Evolutionary conservation across 192 early-diverging fungal genomes (phyloP).

Genomic region (Jimgerdemannia flammicorona): DNA sequence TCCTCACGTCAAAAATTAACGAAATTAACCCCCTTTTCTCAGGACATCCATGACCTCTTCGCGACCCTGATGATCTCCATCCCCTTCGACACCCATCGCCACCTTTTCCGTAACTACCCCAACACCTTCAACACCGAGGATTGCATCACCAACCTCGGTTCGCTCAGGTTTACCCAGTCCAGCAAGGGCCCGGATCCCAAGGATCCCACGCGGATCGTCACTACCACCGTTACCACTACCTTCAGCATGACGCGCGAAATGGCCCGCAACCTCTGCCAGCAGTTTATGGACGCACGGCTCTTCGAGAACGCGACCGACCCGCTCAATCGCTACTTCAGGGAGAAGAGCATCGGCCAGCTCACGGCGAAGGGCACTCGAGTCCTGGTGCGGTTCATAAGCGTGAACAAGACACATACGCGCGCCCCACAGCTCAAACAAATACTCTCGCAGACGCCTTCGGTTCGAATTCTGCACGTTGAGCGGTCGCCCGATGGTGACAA

Average conservation of each 20-base stretch:
- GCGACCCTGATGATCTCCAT: constrained; percentile 48
- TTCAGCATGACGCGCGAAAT: constrained; percentile 54
- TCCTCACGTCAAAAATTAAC: background rate
- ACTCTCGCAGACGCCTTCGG: constrained; percentile 2
- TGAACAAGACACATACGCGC: constrained; percentile 26
- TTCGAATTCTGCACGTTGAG: constrained; percentile 12
- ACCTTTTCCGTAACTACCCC: constrained; percentile 45
- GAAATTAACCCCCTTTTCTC: background rate
- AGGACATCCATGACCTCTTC: constrained; percentile 59
- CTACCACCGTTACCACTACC: constrained; percentile 52
- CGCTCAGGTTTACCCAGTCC: constrained; percentile 44
- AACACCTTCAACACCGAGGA: constrained; percentile 54
- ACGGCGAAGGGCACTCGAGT: constrained; percentile 49
- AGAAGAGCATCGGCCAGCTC: constrained; percentile 37
- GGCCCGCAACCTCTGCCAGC: constrained; percentile 42
- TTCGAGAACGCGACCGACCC: constrained; percentile 41
- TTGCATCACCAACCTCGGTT: constrained; percentile 42
- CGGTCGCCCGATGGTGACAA: constrained; percentile 41
- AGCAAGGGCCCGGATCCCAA: constrained; percentile 42
- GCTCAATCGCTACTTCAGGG: constrained; percentile 37
- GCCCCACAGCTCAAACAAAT: constrained; percentile 23
- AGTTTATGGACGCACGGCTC: constrained; percentile 50
- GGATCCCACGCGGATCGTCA: constrained; percentile 40
- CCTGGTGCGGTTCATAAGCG: constrained; percentile 41
- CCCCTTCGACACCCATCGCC: constrained; percentile 42